These are phyloP conservation scores for Lathyrus sativus DNA, from an alignment of 306 rosid species.

Conservation along the genomic window DNA sequence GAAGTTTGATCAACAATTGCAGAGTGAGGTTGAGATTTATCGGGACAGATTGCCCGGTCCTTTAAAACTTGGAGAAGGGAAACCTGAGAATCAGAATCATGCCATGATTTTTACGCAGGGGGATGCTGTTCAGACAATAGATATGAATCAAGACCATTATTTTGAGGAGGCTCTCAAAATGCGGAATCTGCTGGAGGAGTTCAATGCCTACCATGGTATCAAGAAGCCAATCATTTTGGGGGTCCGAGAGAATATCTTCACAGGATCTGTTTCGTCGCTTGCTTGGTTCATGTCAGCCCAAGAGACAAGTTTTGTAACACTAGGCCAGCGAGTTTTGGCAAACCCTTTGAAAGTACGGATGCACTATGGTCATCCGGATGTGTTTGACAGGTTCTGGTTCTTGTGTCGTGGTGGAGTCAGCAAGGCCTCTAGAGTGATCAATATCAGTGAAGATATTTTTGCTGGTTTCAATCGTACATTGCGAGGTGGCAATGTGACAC, in stretches of 20 bases:
- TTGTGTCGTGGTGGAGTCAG: conserved; percentile 84
- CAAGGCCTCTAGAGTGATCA: conserved; percentile 92
- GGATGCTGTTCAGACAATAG: conserved; percentile 92
- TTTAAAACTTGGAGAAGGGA: conserved; percentile 91
- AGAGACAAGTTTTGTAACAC: conserved; percentile 87
- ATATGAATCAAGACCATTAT: conserved; percentile 95
- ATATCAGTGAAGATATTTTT: conserved; percentile 95
- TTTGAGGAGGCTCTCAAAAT: conserved; percentile 98
- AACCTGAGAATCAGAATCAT: conserved; percentile 96
- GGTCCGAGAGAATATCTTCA: conserved; percentile 89
- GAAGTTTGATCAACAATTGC: conserved; percentile 76
- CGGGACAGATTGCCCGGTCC: conserved; percentile 91
- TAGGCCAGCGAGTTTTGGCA: conserved; percentile 93
- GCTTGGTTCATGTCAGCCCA: conserved; percentile 99
- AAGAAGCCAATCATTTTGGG: conserved; percentile 92
- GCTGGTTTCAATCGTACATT: conserved; percentile 96
- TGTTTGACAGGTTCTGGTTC: conserved; percentile 96
- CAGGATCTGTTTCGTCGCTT: conserved; percentile 95
- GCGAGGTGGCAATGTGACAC: conserved; percentile 94
- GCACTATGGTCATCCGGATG: conserved; percentile 98
- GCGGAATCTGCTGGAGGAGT: conserved; percentile 91
- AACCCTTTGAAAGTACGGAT: conserved; percentile 92
- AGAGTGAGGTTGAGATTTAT: conserved; percentile 79
- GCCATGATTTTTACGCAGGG: conserved; percentile 94
- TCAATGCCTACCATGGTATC: conserved; percentile 57